A percentile compares a stretch with the other conserved stretches of the same genome.
Conservation (phyloP, 1,284 basidiomycete species). For the Rhodofomes roseus region DNA sequence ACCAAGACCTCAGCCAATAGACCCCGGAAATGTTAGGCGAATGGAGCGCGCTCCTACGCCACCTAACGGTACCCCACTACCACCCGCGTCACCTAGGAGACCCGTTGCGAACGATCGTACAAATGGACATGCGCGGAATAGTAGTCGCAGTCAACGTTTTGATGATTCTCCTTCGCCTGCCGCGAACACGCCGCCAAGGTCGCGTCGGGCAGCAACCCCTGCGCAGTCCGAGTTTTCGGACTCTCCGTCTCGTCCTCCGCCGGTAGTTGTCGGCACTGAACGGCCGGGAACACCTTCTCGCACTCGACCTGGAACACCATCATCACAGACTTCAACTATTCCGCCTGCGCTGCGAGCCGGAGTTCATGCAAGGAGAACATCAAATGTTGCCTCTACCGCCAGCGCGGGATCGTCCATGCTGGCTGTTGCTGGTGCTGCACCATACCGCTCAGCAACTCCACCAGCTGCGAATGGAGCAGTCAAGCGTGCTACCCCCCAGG, state of each 20-base stretch:
- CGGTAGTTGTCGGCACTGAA: conserved; percentile 9
- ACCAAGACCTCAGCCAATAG: conserved; percentile 20
- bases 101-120: conserved; percentile 19
- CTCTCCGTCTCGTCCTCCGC: conserved; percentile 13
- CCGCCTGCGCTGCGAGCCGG: conserved; percentile 33
- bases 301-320: conserved; percentile 22
- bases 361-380: conserved; percentile 32
- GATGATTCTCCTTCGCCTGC: conserved; percentile 12
- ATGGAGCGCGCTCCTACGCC: conserved; percentile 31
- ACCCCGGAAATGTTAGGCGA: conserved; percentile 12
- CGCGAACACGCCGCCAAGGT: conserved; percentile 17
- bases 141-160: conserved; percentile 15
- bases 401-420: conserved; percentile 19
- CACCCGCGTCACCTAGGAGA: conserved; percentile 22
- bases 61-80: conserved; percentile 24
- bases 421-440: conserved; percentile 22
- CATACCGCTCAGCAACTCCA: conserved; percentile 20
- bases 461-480: conserved; percentile 11
- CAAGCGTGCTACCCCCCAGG: conserved; percentile 7
- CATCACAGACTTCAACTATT: conserved; percentile 19
- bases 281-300: conserved; percentile 19
- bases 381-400: conserved; percentile 27
- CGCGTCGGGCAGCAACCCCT: conserved; percentile 23
- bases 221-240: conserved; percentile 23
- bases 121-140: conserved; percentile 14